These are phyloP conservation scores for Solanum habrochaites DNA, from an alignment of 257 asterid species.

Conservation along the genomic window DNA sequence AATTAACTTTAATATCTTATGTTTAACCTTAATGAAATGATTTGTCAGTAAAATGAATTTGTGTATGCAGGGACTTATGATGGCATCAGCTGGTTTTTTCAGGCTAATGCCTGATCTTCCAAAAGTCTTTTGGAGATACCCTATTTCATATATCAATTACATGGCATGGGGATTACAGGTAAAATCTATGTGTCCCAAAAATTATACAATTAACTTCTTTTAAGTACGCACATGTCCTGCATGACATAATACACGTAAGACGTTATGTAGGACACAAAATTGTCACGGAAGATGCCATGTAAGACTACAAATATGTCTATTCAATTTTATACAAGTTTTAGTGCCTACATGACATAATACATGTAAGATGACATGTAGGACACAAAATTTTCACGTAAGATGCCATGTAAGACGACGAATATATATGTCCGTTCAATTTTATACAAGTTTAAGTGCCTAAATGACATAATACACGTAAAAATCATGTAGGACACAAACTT, in stretches of 20 bases:
- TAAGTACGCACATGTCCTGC: neutral
- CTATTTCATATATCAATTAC: constrained; percentile 67
- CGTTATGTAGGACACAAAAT: too few species aligned
- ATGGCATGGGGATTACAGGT: constrained; percentile 89
- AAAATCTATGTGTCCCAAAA: neutral
- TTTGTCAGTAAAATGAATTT: neutral
- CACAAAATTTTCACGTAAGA: too few species aligned
- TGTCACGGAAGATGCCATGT: too few species aligned
- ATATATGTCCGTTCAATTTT: too few species aligned
- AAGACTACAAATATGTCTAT: too few species aligned
- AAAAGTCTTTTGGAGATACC: constrained; percentile 61
- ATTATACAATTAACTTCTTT: neutral
- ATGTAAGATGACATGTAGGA: accelerated
- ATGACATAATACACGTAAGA: too few species aligned
- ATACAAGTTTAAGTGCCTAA: too few species aligned
- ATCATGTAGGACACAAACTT: accelerated
- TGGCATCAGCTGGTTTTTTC: constrained; percentile 87
- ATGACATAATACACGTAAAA: too few species aligned
- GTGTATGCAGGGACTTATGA: constrained; percentile 61
- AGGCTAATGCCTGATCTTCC: constrained; percentile 60
- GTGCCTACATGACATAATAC: too few species aligned
- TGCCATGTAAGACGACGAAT: too few species aligned
- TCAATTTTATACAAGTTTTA: too few species aligned
- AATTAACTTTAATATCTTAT: neutral
- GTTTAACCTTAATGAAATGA: neutral